Evolutionary conservation across 495 filamentous ascomycete species (phyloP), one percentile per base, ranked within the genome.

Genomic region (Aspergillus panamensis): DNA sequence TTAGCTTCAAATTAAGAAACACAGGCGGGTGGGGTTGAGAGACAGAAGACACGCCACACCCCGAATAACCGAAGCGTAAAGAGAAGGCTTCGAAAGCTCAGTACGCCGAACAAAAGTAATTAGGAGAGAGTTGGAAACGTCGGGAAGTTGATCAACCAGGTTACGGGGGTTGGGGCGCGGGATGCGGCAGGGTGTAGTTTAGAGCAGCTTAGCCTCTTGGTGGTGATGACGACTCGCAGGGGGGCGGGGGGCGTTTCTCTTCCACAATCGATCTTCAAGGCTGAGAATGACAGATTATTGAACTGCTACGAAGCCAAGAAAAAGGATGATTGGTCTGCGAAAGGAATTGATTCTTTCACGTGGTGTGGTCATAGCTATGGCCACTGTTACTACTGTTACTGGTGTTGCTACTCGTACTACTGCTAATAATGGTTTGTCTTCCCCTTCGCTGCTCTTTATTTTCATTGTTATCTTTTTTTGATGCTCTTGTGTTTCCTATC

Each of bases 121-220:
- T 50, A 42, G 40, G 17, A 48, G 19, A 30, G 4, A 40, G 21
- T 20, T 37, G 31, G 35, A 30, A 43, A 12, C 14, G n/a, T 37
- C 9, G 3, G 30, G 20, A 30, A 19, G 29, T 44, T 53, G 20
- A 29, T 33, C 17, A 33, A 56, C 29, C 37, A 25, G 20, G 33
- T 50, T 44, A 30, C 47, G 56, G 53, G 42, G 48, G 53, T 62
- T 58, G 59, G 48, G 58, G 49, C 51, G 60, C 45, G 60, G 51
- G 60, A 62, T 58, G 57, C 29, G 52, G 52, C 21, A 60, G 42
- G 17, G 40, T 44, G 52, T 32, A 54, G 52, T 54, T 44, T 32
- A 43, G 25, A 31, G 17, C 33, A 55, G 58, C 44, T 55, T 59
- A 53, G 59, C 35, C 60, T 54, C 55, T 21, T 58, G 21, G 51